Evolutionary conservation across 139 green algal species (phyloP).

Genomic region (Coccomyxa sp.): DNA sequence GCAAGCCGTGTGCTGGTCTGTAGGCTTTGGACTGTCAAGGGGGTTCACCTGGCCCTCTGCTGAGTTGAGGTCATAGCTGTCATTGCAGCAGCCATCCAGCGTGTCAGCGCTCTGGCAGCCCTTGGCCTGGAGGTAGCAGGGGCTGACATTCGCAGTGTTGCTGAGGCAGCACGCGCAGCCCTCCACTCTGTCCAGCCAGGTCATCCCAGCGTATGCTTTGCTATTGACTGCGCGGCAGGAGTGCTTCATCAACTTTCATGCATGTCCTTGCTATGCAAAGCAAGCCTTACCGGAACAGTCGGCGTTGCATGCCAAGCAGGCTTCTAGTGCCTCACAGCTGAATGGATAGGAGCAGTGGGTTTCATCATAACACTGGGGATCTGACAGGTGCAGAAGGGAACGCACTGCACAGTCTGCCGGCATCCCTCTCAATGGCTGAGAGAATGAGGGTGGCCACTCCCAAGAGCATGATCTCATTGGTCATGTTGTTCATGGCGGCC

Average conservation of each 20-base stretch:
- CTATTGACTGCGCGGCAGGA: neutral
- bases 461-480: slow-evolving; percentile 10
- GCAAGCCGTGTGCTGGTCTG: neutral
- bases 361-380: no score
- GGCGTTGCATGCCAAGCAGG: no score
- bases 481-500: slow-evolving; percentile 11
- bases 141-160: neutral
- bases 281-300: no score
- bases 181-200: slow-evolving; percentile 2
- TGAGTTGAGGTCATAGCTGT: neutral
- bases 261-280: no score
- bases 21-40: neutral
- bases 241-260: no score
- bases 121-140: neutral
- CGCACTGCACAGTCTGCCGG: neutral
- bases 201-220: neutral
- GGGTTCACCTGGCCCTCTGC: neutral
- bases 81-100: neutral
- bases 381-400: neutral
- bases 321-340: no score
- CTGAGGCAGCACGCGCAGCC: slow-evolving; percentile 18
- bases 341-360: no score
- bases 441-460: slow-evolving; percentile 12
- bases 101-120: neutral
- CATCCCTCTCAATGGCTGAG: neutral